phyloP scores from a whole-genome alignment of 257 asterid genomes.

The Parsonsia alboflavescens region DNA sequence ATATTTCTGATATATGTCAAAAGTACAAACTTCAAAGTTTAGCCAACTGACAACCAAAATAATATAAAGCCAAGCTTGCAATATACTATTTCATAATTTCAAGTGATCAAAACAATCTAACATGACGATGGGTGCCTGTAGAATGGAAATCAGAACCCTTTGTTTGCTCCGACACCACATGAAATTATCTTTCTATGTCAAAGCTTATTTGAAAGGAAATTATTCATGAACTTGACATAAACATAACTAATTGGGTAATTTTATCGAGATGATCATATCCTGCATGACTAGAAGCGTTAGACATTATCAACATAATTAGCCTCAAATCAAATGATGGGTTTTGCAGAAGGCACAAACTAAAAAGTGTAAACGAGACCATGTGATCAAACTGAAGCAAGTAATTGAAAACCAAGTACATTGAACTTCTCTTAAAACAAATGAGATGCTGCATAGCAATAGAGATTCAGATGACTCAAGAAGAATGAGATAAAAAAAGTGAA shows the following conservation, averaged over 20 bases:
- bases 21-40: neutral
- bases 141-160: neutral
- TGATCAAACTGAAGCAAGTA: neutral
- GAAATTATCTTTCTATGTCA: neutral
- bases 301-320: neutral
- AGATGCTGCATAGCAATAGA: neutral
- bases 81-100: neutral
- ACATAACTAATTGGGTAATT: neutral
- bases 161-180: neutral
- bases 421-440: neutral
- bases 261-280: neutral
- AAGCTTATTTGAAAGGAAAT: neutral
- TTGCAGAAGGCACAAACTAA: neutral
- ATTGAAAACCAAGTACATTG: neutral
- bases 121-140: neutral
- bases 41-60: neutral
- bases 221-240: neutral
- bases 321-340: neutral
- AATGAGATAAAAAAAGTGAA: neutral
- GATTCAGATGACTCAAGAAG: neutral
- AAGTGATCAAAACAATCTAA: neutral
- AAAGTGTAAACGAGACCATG: neutral
- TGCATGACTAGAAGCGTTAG: neutral
- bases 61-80: neutral
- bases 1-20: neutral